A percentile compares a stretch with the other conserved stretches of the same genome.
phyloP scores from a whole-genome alignment of 352 stramenopile species.

The Globisporangium camurandrum region DNA sequence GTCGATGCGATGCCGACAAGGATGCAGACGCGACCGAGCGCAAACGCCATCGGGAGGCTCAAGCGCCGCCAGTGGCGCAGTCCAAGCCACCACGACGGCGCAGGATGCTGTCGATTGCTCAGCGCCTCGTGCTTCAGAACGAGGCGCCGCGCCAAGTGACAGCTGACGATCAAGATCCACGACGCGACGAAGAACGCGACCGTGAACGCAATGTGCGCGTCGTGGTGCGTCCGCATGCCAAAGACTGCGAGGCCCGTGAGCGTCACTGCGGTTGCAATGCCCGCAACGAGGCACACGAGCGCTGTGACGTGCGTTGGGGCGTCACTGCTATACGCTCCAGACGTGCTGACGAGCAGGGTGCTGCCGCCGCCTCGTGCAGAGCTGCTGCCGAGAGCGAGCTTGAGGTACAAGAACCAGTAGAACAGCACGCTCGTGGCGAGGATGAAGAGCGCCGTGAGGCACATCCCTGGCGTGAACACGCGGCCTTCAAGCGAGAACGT shows the following conservation, averaged over 20 bases:
- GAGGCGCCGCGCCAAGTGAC: conserved; percentile 36
- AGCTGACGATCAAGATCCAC: conserved; percentile 56
- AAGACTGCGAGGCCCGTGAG: conserved; percentile 62
- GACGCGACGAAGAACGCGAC: conserved; percentile 69
- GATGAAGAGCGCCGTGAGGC: conserved; percentile 69
- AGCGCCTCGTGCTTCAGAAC: conserved; percentile 17
- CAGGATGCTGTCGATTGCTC: too few relatives aligned
- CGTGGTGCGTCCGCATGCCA: conserved; percentile 71
- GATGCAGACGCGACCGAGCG: conserved; percentile 40
- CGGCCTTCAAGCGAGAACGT: conserved; percentile 63
- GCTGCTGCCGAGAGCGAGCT: conserved; percentile 16
- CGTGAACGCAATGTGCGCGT: conserved; percentile 64
- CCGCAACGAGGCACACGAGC: conserved; percentile 19
- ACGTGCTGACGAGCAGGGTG: too few relatives aligned
- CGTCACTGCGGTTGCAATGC: conserved; percentile 28
- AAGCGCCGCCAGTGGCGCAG: conserved; percentile 47
- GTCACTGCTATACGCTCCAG: too few relatives aligned
- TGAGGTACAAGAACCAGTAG: conserved; percentile 60
- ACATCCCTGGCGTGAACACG: conserved; percentile 76
- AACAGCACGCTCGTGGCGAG: conserved; percentile 44
- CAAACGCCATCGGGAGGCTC: conserved; percentile 40
- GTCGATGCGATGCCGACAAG: conserved; percentile 45
- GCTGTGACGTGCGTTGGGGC: conserved; percentile 2
- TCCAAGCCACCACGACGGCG: conserved; percentile 18
- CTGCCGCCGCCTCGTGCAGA: too few relatives aligned